Percentiles rank a stretch among this genome's conserved stretches.
phyloP scores from a whole-genome alignment of 495 filamentous ascomycete genomes.

The Zalerion maritima region DNA sequence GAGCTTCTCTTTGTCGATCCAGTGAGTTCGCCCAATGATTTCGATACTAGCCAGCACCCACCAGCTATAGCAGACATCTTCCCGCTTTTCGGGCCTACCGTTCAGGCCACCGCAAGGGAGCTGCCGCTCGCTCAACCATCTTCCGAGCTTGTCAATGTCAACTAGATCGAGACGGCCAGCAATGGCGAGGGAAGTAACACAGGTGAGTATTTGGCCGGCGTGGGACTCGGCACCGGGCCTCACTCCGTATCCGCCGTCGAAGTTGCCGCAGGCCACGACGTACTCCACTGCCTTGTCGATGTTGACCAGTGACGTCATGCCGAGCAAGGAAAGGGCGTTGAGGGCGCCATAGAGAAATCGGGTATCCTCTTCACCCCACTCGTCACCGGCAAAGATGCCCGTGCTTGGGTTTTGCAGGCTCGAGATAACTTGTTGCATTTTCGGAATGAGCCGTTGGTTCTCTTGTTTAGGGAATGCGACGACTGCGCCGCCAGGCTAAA shows the following conservation, averaged over 20 bases:
- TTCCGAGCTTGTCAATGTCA: constrained; percentile 62
- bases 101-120: constrained; percentile 78
- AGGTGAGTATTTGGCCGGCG: constrained; percentile 86
- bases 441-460: constrained; percentile 7
- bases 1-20: constrained; percentile 76
- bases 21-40: constrained; percentile 77
- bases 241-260: constrained; percentile 86
- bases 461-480: constrained; percentile 1
- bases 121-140: constrained; percentile 90
- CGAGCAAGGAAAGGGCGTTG: constrained; percentile 71
- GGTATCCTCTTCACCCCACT: constrained; percentile 94
- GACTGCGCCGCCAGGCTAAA: neutral
- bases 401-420: constrained; percentile 62
- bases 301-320: constrained; percentile 54
- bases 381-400: constrained; percentile 81
- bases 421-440: constrained; percentile 51
- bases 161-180: constrained; percentile 71
- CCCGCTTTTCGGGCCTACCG: constrained; percentile 85
- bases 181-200: constrained; percentile 77
- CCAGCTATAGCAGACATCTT: constrained; percentile 98
- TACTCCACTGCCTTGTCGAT: constrained; percentile 64
- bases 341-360: constrained; percentile 83
- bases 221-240: constrained; percentile 84
- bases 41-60: constrained; percentile 84
- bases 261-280: constrained; percentile 69